Evolutionary conservation across 129 eudicot species (phyloP), one percentile per base, ranked within the genome.

Genomic region (Lonicera japonica): DNA sequence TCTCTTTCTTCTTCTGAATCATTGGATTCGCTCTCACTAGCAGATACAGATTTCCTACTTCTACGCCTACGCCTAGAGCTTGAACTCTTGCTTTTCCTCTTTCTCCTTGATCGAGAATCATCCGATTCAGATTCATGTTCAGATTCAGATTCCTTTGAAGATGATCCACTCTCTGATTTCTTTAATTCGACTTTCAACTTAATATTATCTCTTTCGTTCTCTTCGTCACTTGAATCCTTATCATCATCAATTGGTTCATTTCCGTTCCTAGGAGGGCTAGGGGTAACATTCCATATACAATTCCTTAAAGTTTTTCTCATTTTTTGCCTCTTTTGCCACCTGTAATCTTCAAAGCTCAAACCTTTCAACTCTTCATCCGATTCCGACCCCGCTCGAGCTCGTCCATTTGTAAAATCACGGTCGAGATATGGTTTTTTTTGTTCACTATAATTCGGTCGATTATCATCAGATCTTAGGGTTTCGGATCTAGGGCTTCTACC

Each of bases 361-460:
- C 87, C 95, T 78, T 82, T 82, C 62, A 87, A 56, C 69, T 92
- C 96, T 36, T 92, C 96, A 39, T 92, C 99, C 0, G 89, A 80
- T 6, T 92, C 99, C 20, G 78, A 74, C 68, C 55, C 19, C 8
- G 60, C 21, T 75, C 36, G 4, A 29, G 36, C 36, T 29, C 36
- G 62, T 18, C 86, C 83, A 43, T 78, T 77, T 10, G 69, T 24
- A 52, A 62, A 66, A 70, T 79, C 89, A 4, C 94, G 89, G 62
- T 85, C 86, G 0, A 81, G 76, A 75, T 74, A 87, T 62, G 75
- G 75, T 21, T 76, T 71, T 3, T 67, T 79, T 15, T 66, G 58
- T 9, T 77, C 54, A 15, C 47, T 56, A 4, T 61, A 54, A 24
- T 46, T 56, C 40, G 29, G 58, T 10, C 65, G n/a, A n/a, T n/a